Evolutionary conservation across 1,139 yeast species (phyloP).

Genomic region (Yamadazyma dendronema): DNA sequence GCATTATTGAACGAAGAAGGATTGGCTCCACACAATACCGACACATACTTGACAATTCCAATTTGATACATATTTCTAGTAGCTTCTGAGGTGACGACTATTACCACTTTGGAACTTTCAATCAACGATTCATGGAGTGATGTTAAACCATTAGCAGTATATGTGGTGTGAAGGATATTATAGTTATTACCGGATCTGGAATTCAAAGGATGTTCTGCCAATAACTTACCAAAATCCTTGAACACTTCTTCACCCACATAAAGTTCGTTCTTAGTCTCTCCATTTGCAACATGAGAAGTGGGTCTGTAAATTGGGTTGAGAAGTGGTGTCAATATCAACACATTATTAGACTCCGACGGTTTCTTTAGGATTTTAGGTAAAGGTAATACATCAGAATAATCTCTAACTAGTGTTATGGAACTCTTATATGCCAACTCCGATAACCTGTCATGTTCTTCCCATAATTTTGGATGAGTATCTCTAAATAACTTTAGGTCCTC

Average conservation of each 20-base stretch:
- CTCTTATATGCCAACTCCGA: constrained; percentile 50
- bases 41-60: constrained; percentile 60
- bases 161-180: constrained; percentile 58
- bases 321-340: constrained; percentile 55
- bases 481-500: constrained; percentile 26
- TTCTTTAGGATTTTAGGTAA: constrained; percentile 34
- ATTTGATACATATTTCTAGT: constrained; percentile 63
- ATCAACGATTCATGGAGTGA: constrained; percentile 56
- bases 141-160: constrained; percentile 65
- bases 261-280: constrained; percentile 20
- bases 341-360: constrained; percentile 26
- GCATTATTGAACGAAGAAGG: constrained; percentile 34
- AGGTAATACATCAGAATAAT: constrained; percentile 52
- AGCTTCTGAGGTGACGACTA: constrained; percentile 63
- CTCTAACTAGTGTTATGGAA: constrained; percentile 57
- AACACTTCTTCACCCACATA: constrained; percentile 60
- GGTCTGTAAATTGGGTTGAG: constrained; percentile 43
- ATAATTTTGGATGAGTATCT: constrained; percentile 28
- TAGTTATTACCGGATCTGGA: constrained; percentile 26
- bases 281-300: constrained; percentile 6
- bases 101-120: constrained; percentile 54
- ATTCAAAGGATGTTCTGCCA: constrained; percentile 35
- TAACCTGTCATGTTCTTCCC: constrained; percentile 45
- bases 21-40: constrained; percentile 52
- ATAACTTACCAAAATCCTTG: constrained; percentile 44